Conservation (phyloP, 2,329 filamentous ascomycete genomes). For the Talaromyces amestolkiae region DNA sequence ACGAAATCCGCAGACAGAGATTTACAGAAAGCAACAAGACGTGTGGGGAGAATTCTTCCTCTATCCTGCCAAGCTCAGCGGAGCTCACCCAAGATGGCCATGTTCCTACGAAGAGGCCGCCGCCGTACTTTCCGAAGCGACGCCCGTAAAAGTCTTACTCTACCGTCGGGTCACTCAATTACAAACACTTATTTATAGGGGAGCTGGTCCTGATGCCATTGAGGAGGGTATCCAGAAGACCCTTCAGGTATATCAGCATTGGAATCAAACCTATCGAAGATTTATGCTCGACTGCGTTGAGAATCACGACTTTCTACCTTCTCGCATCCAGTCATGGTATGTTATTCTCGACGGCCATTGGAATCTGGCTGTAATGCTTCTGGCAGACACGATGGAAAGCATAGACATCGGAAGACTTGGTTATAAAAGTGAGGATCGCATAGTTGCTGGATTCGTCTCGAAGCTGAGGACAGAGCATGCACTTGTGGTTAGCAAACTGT, state of each 20-base stretch:
- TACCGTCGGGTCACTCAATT: constrained; percentile 58
- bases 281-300: constrained; percentile 55
- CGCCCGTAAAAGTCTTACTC: constrained; percentile 59
- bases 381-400: constrained; percentile 54
- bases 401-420: constrained; percentile 44
- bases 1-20: constrained; percentile 12
- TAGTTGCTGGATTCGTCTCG: constrained; percentile 35
- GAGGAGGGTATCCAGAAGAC: constrained; percentile 52
- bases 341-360: constrained; percentile 58
- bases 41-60: constrained; percentile 44
- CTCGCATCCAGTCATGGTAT: constrained; percentile 60
- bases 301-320: constrained; percentile 51
- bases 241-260: constrained; percentile 54
- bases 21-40: constrained; percentile 22
- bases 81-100: constrained; percentile 47
- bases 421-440: constrained; percentile 27
- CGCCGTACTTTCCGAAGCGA: constrained; percentile 51
- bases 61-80: constrained; percentile 17
- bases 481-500: constrained; percentile 45
- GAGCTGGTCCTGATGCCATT: constrained; percentile 37
- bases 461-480: constrained; percentile 48
- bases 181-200: constrained; percentile 51
- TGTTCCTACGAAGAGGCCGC: constrained; percentile 55
- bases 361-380: constrained; percentile 55
- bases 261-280: constrained; percentile 52